Base-by-base conservation (phyloP, 768 basidiomycete genomes). In the Agrocybe chaxingu region DNA sequence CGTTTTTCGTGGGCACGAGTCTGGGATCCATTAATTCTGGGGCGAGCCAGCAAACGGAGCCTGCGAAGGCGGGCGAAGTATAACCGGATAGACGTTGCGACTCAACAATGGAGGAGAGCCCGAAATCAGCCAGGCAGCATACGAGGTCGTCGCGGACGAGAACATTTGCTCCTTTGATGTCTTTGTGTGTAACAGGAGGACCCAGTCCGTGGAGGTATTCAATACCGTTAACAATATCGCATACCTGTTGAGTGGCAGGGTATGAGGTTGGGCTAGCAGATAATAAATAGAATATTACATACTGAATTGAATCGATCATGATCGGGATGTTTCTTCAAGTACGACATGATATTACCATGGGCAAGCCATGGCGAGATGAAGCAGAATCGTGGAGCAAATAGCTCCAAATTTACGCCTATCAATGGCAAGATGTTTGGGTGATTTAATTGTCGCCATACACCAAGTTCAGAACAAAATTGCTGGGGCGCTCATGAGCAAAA, bases 111-210 rank as follows among this genome's bases (percentile, higher is more conserved):
- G 53, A 54, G 10, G 62, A 48, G 8, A 61, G 52, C 8, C 58
- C 58, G 40, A 63, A 61, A 42, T 62, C 62, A 8, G 55, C 57
- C 3, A 62, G 41, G 37, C 55, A 54, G 39, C 62, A 62, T 9
- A 57, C 51, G 2, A 53, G 34, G 34, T 55, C 52, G 18, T 57
- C 56, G 5, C 45, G 42, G 2, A 62, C 57, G n/a, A 60, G 59
- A 7, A 61, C 52, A 24, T 63, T 63, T 24, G 58, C 49, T 6
- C 70, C 66, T 59, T 73, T 74, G 41, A 76, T 59, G 49, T 76
- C 74, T 37, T 68, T 69, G 33, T 76, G 75, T 18, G 68, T 58
- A 13, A 76, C 62, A 4, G 70, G 73, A 16, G 75, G 74, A 44
- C 63, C 57, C 47, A 67, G 66, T 12, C 48, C 53, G 44, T 76